phyloP scores from a whole-genome alignment of 352 stramenopile species.

The Thraustochytrium sp. region DNA sequence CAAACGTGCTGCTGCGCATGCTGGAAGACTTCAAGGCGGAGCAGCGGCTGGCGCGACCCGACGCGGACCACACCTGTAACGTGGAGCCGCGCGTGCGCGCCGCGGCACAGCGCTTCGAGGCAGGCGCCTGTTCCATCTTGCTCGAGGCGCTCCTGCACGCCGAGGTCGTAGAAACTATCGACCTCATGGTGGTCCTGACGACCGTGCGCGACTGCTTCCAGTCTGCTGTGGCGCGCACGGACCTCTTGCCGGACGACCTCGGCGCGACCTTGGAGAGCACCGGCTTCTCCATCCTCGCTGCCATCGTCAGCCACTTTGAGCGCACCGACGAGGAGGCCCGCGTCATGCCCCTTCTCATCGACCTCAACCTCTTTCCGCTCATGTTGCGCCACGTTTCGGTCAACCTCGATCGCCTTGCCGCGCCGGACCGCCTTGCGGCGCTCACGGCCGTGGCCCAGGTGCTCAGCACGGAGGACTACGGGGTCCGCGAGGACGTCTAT shows the following conservation, averaged over 20 bases:
- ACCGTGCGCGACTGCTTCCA: not conserved
- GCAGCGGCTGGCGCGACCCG: not conserved
- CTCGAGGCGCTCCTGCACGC: not conserved
- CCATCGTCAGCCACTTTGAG: not conserved
- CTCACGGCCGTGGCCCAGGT: not conserved
- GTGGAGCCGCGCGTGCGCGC: not conserved
- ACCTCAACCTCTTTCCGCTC: not conserved
- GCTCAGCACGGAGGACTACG: not conserved
- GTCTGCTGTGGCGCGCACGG: not conserved
- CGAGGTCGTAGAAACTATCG: constrained; percentile 9
- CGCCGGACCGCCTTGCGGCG: not conserved
- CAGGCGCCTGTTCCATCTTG: not conserved
- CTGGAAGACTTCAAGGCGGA: not conserved
- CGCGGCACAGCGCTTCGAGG: not conserved
- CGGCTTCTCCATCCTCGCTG: not conserved
- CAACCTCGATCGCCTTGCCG: not conserved
- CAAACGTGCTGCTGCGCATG: constrained; percentile 15
- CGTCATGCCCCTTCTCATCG: not conserved
- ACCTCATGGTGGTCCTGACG: not conserved
- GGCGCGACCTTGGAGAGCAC: not conserved
- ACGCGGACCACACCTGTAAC: not conserved
- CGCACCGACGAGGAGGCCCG: not conserved
- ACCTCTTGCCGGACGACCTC: not conserved
- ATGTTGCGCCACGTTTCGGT: not conserved
- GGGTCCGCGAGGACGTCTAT: not conserved